Base-by-base conservation (phyloP, 2,329 filamentous ascomycete genomes). In the Aspergillus vadensis region DNA sequence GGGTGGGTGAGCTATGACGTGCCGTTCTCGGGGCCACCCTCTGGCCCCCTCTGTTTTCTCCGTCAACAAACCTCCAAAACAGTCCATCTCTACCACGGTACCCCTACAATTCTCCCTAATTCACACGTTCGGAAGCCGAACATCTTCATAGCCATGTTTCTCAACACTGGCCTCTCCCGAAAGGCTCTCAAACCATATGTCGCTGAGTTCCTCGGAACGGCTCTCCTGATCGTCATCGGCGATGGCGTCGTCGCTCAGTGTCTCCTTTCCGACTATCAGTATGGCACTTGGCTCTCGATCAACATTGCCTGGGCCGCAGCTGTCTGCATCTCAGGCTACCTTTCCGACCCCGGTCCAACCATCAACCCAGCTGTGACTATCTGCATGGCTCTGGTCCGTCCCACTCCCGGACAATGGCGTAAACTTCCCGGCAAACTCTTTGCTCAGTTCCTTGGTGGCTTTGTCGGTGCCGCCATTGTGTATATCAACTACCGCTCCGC, bases 201-300 rank as follows among this genome's bases (percentile, higher is more conserved):
- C 36, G 71, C 71, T 17, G 71, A 73, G 53, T 73, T 73, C n/a
- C 70, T 73, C 12, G 71, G 71, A 0, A 73, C 71, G 0, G 71
- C 70, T 15, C 66, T 73, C 3, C 64, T 73, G 2, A 73, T 73
- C 36, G 70, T 73, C 49, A 70, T 73, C 23, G 71, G 71, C 12
- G 71, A 73, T 52, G 71, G 71, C 23, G 71, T 73, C 5, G 71
- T 73, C 62, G 71, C 71, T 4, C 71, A 73, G 56, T 69, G 68
- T 47, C 59, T 73, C 30, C 63, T 73, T 17, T 73, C 71, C 19
- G 69, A 73, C 53, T 73, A 73, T 58, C 66, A 67, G 17, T 73
- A 73, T 53, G 71, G 71, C 57, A 73, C 71, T 55, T 73, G 71
- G 71, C 36, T 74, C 10, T 74, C 72, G 19, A 74, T 74, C 60